Evolutionary conservation across 75 land plant species (phyloP).

Genomic region (Cryptomeria japonica): DNA sequence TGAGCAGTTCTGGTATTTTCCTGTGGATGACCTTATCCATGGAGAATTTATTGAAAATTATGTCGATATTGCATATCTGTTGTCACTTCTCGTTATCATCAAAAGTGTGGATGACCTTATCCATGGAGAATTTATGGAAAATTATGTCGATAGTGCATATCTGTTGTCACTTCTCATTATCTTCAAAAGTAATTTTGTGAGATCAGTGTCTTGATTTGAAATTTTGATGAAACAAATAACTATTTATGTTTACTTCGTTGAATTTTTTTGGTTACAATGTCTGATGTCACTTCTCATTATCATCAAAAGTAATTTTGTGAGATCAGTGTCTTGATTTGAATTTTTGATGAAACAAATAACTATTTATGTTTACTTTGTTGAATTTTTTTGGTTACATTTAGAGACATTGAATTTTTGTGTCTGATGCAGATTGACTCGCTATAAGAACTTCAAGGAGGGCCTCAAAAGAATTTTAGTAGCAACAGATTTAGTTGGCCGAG

Average conservation of each 20-base stretch:
- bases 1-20: neutral
- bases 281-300: neutral
- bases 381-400: neutral
- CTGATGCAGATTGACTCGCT: constrained; percentile 33
- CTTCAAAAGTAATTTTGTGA: neutral
- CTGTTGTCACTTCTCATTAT: neutral
- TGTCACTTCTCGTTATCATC: neutral
- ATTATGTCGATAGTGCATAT: neutral
- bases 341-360: neutral
- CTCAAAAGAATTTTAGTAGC: constrained; percentile 52
- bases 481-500: constrained; percentile 52
- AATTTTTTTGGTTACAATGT: too few relatives aligned
- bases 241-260: too few relatives aligned
- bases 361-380: neutral
- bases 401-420: neutral
- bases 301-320: neutral
- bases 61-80: neutral
- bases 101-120: neutral
- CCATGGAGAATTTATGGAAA: neutral
- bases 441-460: constrained; percentile 60
- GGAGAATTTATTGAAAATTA: neutral
- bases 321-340: neutral
- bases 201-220: neutral
- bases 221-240: too few relatives aligned
- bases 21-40: neutral